Evolutionary conservation across 2,329 filamentous ascomycete species (phyloP), one percentile per base, ranked within the genome.

Genomic region (Phialemoniopsis sp.): DNA sequence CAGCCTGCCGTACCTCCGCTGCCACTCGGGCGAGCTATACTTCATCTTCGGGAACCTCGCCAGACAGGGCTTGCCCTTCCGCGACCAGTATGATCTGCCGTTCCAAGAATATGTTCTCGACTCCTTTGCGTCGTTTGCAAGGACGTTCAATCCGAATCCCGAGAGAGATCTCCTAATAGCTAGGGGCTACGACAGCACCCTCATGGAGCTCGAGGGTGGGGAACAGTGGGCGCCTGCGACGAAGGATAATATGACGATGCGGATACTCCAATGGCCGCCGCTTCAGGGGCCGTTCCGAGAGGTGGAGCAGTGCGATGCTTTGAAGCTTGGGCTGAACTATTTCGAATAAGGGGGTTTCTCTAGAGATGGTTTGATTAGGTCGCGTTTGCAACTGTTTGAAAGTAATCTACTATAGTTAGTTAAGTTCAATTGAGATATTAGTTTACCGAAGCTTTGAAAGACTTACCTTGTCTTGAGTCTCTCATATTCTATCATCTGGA

Each of bases 21-120:
- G 78, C 43, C 77, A 81, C 49, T 78, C 73, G 13, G 69, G 73
- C 1, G 77, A 81, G 53, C 49, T 73, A 33, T 67, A 66, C 44
- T 76, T 70, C 57, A 59, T 76, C 1, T 78, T 78, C 50, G 74
- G 74, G 3, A 78, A 70, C 41, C 41, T 76, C 19, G 54, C 56
- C 1, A 56, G 64, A 4, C 56, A 66, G 42, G 60, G 59, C 2
- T 49, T 64, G 7, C 62, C 66, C 0, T 56, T 72, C 40, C 63
- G 76, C 8, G 74, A 80, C 41, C 62, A 57, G 1, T 42, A 46
- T n/a, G 64, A 68, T 40, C 37, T 62, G 18, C 52, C 54, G 8
- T 66, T 66, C 40, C 48, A 57, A 50, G 60, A 59, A 43, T 52
- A 55, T 28, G 47, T 62, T 13, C 52, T 72, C 16, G 76, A 80